Evolutionary conservation across 768 basidiomycete species (phyloP).

Genomic region (Gymnopilus dilepis): DNA sequence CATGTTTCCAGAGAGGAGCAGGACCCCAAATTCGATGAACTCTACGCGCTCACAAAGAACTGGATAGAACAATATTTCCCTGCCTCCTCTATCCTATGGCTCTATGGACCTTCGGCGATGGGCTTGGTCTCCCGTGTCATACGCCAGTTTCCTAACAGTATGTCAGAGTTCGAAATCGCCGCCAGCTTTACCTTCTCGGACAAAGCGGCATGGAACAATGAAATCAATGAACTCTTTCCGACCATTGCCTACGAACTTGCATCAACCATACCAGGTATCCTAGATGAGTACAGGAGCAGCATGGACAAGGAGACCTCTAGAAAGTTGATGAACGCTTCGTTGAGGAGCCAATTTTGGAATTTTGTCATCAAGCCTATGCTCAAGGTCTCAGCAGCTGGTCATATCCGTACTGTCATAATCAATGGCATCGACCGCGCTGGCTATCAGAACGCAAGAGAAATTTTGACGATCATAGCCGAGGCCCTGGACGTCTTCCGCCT

Average conservation of each 20-base stretch:
- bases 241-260: conserved; percentile 12
- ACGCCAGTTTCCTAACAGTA: background rate
- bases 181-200: conserved; percentile 12
- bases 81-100: conserved; percentile 3
- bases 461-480: conserved; percentile 7
- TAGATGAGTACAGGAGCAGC: conserved; percentile 2
- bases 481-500: conserved; percentile 6
- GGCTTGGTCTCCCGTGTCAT: conserved; percentile 5
- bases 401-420: conserved; percentile 7
- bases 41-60: background rate
- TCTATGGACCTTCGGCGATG: conserved; percentile 12
- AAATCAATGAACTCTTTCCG: conserved; percentile 10
- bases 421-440: conserved; percentile 13
- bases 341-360: conserved; percentile 10
- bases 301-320: background rate
- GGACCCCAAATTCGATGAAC: background rate
- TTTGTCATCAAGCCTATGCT: conserved; percentile 11
- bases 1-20: background rate
- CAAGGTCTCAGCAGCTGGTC: background rate
- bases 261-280: conserved; percentile 6
- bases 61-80: conserved; percentile 5
- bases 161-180: background rate
- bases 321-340: background rate
- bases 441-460: conserved; percentile 4
- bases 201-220: conserved; percentile 14